phyloP scores from a whole-genome alignment of 352 stramenopile genomes.

The Phytophthora idaei region DNA sequence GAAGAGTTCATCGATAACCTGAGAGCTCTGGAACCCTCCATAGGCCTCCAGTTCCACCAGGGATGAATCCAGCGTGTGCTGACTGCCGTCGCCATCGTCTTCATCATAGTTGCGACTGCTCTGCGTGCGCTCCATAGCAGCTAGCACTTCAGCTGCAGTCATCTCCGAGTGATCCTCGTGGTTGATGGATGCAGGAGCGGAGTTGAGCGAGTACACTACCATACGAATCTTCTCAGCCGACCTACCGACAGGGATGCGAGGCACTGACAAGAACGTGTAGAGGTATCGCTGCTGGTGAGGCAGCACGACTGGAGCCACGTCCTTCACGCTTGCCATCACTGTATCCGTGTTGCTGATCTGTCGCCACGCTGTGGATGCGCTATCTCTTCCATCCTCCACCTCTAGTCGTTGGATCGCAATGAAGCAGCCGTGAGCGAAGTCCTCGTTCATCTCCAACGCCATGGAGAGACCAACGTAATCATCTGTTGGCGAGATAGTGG shows the following conservation, averaged over 20 bases:
- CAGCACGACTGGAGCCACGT: conserved; percentile 29
- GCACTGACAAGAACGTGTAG: conserved; percentile 87
- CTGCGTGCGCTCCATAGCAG: conserved; percentile 65
- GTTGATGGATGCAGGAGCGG: conserved; percentile 44
- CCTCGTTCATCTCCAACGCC: conserved; percentile 82
- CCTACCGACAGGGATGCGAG: conserved; percentile 64
- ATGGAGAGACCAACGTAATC: conserved; percentile 85
- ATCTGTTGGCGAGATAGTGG: conserved; percentile 42
- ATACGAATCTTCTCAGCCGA: conserved; percentile 75
- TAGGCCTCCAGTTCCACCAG: conserved; percentile 50
- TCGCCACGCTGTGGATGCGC: conserved; percentile 51
- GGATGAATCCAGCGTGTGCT: conserved; percentile 58
- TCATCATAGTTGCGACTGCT: conserved; percentile 44
- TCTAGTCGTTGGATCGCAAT: conserved; percentile 79
- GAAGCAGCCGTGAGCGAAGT: conserved; percentile 76
- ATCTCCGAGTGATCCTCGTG: conserved; percentile 74
- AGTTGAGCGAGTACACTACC: conserved; percentile 72
- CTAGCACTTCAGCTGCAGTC: conserved; percentile 73
- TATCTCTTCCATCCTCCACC: conserved; percentile 36
- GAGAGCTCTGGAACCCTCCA: conserved; percentile 41
- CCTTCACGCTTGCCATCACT: conserved; percentile 65
- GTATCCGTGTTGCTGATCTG: conserved; percentile 87
- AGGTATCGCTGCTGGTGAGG: conserved; percentile 53
- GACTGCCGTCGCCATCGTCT: conserved; percentile 36
- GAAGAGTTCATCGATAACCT: conserved; percentile 83